Evolutionary conservation across 306 rosid genomes (phyloP).

Genomic region (Pyrus pyrifolia): DNA sequence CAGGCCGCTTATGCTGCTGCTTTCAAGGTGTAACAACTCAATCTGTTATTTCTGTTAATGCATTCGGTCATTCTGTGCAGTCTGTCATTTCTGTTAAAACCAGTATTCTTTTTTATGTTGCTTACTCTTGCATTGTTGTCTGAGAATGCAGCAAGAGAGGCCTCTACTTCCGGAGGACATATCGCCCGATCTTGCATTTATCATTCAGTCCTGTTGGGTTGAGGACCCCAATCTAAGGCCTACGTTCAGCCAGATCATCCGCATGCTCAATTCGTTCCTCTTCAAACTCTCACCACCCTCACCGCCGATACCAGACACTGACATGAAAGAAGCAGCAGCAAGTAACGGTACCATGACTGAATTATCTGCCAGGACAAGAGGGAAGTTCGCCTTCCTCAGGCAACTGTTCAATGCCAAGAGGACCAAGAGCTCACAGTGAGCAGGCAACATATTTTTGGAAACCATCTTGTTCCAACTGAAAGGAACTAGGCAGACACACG

Average conservation of each 20-base stretch:
- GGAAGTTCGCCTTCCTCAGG: slow-evolving; percentile 73
- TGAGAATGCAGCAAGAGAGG: slow-evolving; percentile 86
- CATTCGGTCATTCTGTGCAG: background rate
- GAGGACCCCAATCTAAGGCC: slow-evolving; percentile 89
- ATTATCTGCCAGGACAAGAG: slow-evolving; percentile 59
- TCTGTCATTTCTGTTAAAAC: slow-evolving; percentile 1
- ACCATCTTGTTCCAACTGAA: slow-evolving; percentile 21
- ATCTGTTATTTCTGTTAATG: slow-evolving; percentile 1
- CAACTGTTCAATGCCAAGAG: slow-evolving; percentile 78
- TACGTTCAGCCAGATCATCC: slow-evolving; percentile 75
- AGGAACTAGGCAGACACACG: background rate
- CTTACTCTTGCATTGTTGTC: slow-evolving; percentile 12
- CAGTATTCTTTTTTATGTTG: background rate
- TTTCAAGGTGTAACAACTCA: slow-evolving; percentile 60
- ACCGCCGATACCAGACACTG: slow-evolving; percentile 38
- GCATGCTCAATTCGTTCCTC: slow-evolving; percentile 67
- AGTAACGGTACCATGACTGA: slow-evolving; percentile 55
- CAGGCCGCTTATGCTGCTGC: slow-evolving; percentile 99
- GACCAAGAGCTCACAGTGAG: slow-evolving; percentile 59
- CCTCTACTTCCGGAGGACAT: slow-evolving; percentile 69
- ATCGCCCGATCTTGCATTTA: slow-evolving; percentile 66
- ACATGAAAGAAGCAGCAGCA: slow-evolving; percentile 35
- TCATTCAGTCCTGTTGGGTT: slow-evolving; percentile 93
- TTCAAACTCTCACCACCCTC: slow-evolving; percentile 58
- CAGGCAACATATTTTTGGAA: slow-evolving; percentile 27